Evolutionary conservation across 139 green algal species (phyloP), one percentile per base, ranked within the genome.

Genomic region (Marvania coccoides): DNA sequence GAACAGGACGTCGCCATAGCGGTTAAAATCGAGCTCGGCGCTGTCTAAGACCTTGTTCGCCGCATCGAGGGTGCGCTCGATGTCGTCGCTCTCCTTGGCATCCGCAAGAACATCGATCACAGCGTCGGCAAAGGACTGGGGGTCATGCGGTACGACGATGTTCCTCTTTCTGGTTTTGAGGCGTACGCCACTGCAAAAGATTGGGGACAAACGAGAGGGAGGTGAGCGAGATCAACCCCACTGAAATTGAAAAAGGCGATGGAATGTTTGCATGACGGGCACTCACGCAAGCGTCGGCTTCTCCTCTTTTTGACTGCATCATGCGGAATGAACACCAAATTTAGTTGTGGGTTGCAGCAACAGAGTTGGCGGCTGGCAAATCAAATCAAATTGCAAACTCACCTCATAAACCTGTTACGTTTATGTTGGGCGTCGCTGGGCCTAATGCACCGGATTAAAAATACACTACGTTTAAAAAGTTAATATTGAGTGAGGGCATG

Each of bases 121-220:
- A 33, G 87, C 87, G 76, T 95, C 80, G 1, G 92, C 88, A 79
- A 98, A 98, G 10, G 89, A 93, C 60, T 78, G 80, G 5, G 92
- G 92, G 63, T 98, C 92, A 35, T 90, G 83, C 24, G 92, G 88
- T 63, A 97, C 87, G 23, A 89, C 85, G 70, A 98, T 97, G 71
- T 98, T 98, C 59, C 92, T 75, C 79, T 98, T 98, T 51, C 92
- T 81, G 54, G 90, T 97, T 68, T 97, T 98, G 71, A 95, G 85
- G 68, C 84, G 84, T 24, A 93, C 90, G 67, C 90, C 90, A 72
- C 88, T 95, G 85, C 73, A 71, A 3, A 15, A 13, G 14, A 34
- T 10, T 40, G 35, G 42, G 61, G 40, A 35, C 2, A 67, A 14
- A 42, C 28, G 37, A 0, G 19, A 39, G 19, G 40, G 0, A 39